Percentiles rank a stretch among this genome's conserved stretches.
Conservation (phyloP, 495 filamentous ascomycete genomes). For the Articulospora tetracladia region DNA sequence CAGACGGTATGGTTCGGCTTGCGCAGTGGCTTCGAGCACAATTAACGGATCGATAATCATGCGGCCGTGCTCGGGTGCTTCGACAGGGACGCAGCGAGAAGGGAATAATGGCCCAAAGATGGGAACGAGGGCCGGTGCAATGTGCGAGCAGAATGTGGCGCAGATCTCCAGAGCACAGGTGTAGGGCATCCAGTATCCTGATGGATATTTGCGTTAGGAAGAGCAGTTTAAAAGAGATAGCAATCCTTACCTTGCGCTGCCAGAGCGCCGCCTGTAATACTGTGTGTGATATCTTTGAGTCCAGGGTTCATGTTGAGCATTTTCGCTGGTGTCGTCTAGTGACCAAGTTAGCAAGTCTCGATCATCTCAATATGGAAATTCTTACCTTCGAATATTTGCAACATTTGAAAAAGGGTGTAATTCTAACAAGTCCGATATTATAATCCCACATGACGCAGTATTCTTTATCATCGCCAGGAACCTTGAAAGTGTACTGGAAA, state of each 20-base stretch:
- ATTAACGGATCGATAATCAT: slow-evolving; percentile 67
- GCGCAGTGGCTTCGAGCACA: slow-evolving; percentile 37
- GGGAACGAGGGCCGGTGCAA: slow-evolving; percentile 79
- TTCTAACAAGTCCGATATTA: slow-evolving; percentile 89
- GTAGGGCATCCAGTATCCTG: slow-evolving; percentile 98
- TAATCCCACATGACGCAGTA: slow-evolving; percentile 96
- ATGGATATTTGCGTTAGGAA: background rate
- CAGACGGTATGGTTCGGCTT: slow-evolving; percentile 44
- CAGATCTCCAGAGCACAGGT: slow-evolving; percentile 77
- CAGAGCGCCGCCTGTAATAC: slow-evolving; percentile 90
- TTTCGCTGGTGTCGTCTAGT: slow-evolving; percentile 78
- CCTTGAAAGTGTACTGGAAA: slow-evolving; percentile 85
- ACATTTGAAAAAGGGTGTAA: slow-evolving; percentile 93
- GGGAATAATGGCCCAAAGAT: slow-evolving; percentile 84
- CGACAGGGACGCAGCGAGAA: slow-evolving; percentile 58
- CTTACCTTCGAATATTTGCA: slow-evolving; percentile 78
- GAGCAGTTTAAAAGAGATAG: background rate
- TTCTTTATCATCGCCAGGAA: slow-evolving; percentile 58
- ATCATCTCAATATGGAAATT: background rate
- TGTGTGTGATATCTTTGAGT: slow-evolving; percentile 80
- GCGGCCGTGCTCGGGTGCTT: slow-evolving; percentile 50
- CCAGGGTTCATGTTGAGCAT: slow-evolving; percentile 76
- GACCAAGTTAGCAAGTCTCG: slow-evolving; percentile 5
- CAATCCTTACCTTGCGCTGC: slow-evolving; percentile 72
- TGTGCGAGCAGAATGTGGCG: slow-evolving; percentile 80